Conservation (phyloP, 179 eudicot species). For the Silene noctiflora region DNA sequence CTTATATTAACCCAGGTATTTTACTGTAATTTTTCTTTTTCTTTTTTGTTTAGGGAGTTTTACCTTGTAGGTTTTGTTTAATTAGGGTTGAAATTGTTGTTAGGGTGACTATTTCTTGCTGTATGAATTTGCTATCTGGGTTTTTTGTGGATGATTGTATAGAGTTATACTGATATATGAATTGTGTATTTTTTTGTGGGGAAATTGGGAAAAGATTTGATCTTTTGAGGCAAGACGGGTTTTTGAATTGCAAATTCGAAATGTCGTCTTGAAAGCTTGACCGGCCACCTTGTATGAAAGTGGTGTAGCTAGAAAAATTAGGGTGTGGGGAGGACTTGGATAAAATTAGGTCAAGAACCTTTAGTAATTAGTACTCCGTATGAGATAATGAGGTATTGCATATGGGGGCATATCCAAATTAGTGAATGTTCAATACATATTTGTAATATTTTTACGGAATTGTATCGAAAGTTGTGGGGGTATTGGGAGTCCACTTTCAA, state of each 20-base stretch:
- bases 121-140: background rate
- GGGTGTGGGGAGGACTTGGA: background rate
- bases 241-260: background rate
- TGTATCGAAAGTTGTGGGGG: background rate
- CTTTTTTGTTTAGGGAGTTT: background rate
- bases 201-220: background rate
- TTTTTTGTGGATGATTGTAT: background rate
- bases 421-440: no score
- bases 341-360: no score
- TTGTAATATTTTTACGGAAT: background rate
- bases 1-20: constrained; percentile 40
- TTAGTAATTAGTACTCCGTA: no score
- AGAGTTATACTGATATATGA: no score
- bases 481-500: background rate
- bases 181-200: background rate
- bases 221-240: background rate
- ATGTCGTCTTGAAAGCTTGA: background rate
- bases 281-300: background rate
- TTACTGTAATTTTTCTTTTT: no score
- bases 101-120: background rate
- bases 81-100: background rate
- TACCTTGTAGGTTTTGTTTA: background rate
- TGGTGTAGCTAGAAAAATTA: background rate
- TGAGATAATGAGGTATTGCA: no score
- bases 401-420: no score